phyloP scores from a whole-genome alignment of 2,329 filamentous ascomycete species.

The Pseudogymnoascus sp. region DNA sequence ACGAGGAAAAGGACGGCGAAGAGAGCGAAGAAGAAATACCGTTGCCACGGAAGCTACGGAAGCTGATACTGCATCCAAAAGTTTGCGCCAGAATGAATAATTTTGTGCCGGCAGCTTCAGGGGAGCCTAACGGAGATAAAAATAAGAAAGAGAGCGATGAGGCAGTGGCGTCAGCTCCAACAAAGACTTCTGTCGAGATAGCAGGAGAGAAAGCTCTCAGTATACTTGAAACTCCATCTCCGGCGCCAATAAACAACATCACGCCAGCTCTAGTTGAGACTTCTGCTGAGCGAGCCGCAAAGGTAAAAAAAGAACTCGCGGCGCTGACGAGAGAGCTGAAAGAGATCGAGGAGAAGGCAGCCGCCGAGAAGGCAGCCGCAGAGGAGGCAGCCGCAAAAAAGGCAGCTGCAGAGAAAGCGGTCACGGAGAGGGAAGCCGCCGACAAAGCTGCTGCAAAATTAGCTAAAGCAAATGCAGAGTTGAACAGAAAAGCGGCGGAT shows the following conservation, averaged over 20 bases:
- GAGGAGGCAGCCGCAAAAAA: neutral
- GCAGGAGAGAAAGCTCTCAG: neutral
- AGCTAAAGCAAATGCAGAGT: neutral
- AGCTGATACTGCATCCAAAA: neutral
- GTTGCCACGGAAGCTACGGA: neutral
- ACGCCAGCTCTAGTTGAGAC: neutral
- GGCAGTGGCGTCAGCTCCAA: neutral
- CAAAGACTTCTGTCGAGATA: neutral
- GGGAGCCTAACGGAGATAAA: neutral
- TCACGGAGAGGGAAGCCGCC: neutral
- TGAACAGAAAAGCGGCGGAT: neutral
- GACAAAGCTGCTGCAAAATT: neutral
- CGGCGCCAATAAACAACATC: neutral
- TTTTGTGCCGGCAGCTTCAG: neutral
- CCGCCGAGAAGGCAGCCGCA: neutral
- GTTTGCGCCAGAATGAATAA: neutral
- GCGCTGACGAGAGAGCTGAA: neutral
- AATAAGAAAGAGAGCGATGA: neutral
- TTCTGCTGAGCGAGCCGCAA: neutral
- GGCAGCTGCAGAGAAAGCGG: neutral
- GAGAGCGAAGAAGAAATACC: neutral
- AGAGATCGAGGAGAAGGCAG: neutral
- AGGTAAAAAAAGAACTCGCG: neutral
- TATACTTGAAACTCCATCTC: too few relatives aligned
- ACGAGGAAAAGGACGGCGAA: neutral